A percentile compares a stretch with the other conserved stretches of the same genome.
Evolutionary conservation across 2,329 filamentous ascomycete species (phyloP).

Genomic region (Dendryphion nanum): DNA sequence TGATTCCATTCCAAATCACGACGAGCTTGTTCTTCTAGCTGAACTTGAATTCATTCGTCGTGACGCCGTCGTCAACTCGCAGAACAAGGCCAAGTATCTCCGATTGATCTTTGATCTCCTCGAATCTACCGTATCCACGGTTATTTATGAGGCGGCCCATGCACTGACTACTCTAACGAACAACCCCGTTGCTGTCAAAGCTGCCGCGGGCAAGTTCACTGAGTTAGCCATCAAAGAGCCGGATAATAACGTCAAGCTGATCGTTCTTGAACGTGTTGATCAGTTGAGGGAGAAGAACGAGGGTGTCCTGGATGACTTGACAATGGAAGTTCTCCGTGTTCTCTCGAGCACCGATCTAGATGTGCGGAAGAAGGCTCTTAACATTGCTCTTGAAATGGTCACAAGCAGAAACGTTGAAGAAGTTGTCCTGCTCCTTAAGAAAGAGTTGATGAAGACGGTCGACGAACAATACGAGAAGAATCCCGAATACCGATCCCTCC

Average conservation of each 20-base stretch:
- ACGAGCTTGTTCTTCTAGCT: conserved; percentile 88
- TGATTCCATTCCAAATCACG: conserved; percentile 89
- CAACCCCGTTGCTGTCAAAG: conserved; percentile 97
- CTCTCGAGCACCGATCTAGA: conserved; percentile 95
- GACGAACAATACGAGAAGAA: conserved; percentile 96
- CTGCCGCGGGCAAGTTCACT: conserved; percentile 92
- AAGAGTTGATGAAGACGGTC: conserved; percentile 95
- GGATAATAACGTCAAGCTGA: conserved; percentile 99
- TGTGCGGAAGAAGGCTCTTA: conserved; percentile 86
- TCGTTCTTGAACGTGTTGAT: conserved; percentile 92
- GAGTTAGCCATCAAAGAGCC: conserved; percentile 96
- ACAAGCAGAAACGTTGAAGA: conserved; percentile 99
- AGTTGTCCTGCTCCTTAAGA: conserved; percentile 92
- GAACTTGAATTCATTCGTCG: conserved; percentile 98
- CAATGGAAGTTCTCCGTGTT: conserved; percentile 95
- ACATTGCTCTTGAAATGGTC: conserved; percentile 93
- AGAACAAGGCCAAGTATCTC: conserved; percentile 94
- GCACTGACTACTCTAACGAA: conserved; percentile 90
- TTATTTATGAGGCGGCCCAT: conserved; percentile 95
- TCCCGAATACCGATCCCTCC: conserved; percentile 65
- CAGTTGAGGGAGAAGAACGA: conserved; percentile 84
- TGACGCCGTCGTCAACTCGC: conserved; percentile 89
- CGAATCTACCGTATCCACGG: conserved; percentile 88
- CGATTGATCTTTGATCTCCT: conserved; percentile 94
- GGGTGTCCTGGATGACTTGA: conserved; percentile 86